These are phyloP conservation scores for Suhomyces chickasaworum DNA, from an alignment of 1,139 yeast species.

Conservation along the genomic window DNA sequence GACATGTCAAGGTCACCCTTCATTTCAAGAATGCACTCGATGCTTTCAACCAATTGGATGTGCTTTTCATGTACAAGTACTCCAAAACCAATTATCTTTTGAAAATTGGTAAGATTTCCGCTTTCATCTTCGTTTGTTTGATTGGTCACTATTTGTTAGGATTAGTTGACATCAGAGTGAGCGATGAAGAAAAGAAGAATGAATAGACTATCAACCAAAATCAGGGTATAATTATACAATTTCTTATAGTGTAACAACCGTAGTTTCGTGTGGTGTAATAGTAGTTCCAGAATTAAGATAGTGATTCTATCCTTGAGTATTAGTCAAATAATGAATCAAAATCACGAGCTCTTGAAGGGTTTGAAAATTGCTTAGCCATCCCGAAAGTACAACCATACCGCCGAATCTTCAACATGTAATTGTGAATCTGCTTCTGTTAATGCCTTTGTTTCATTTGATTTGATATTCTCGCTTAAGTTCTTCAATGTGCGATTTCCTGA, in stretches of 20 bases:
- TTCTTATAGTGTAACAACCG: background rate
- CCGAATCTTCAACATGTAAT: too few species aligned
- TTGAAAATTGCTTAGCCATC: too few species aligned
- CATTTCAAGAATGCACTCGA: constrained; percentile 67
- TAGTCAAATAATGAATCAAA: too few species aligned
- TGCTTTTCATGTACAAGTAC: constrained; percentile 66
- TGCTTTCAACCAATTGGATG: constrained; percentile 59
- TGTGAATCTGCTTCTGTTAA: too few species aligned
- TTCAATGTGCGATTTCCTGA: constrained; percentile 24
- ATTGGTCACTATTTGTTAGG: constrained; percentile 56
- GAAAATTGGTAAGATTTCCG: constrained; percentile 70
- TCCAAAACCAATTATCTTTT: constrained; percentile 52
- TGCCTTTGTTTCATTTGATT: too few species aligned
- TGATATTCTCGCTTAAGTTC: constrained; percentile 19
- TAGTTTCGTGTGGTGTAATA: background rate
- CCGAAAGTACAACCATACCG: too few species aligned
- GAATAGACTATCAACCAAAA: background rate
- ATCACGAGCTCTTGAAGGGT: too few species aligned
- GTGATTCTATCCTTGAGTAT: too few species aligned
- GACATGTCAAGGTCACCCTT: constrained; percentile 78
- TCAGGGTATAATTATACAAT: background rate
- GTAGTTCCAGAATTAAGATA: too few species aligned
- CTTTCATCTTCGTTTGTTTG: constrained; percentile 64
- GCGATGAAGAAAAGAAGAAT: constrained; percentile 17
- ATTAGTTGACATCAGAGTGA: constrained; percentile 38